phyloP scores from a whole-genome alignment of 2,329 filamentous ascomycete genomes.

The Claviceps humidiphila region DNA sequence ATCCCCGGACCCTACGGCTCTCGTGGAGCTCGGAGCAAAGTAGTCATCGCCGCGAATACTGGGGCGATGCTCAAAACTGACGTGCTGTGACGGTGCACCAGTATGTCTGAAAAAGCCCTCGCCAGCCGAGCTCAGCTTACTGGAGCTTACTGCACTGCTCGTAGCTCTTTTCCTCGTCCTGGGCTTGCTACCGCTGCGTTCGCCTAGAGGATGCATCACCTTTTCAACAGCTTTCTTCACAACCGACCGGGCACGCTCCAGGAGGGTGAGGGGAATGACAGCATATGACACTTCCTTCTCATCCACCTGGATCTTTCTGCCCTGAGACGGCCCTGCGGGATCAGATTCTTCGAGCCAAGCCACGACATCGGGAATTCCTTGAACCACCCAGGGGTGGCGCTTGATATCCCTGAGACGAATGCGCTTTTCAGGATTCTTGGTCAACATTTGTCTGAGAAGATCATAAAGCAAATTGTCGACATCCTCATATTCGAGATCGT shows the following conservation, averaged over 20 bases:
- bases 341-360: constrained; percentile 93
- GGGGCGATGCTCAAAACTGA: constrained; percentile 39
- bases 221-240: constrained; percentile 55
- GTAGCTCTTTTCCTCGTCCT: constrained; percentile 35
- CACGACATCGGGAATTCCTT: constrained; percentile 59
- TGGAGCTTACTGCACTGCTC: constrained; percentile 46
- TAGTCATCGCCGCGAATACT: constrained; percentile 42
- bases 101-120: constrained; percentile 34
- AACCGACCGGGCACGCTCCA: constrained; percentile 72
- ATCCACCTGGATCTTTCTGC: constrained; percentile 82
- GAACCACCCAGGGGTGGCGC: constrained; percentile 79
- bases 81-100: constrained; percentile 40
- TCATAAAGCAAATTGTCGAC: constrained; percentile 71
- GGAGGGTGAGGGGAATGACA: constrained; percentile 76
- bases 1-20: constrained; percentile 18
- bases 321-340: constrained; percentile 61
- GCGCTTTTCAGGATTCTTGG: constrained; percentile 77
- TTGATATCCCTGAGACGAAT: constrained; percentile 90
- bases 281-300: constrained; percentile 80
- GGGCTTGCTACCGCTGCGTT: constrained; percentile 41
- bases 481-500: constrained; percentile 72
- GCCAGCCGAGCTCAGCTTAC: constrained; percentile 31
- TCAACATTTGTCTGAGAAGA: constrained; percentile 64
- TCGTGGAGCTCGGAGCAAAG: constrained; percentile 26
- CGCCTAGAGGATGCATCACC: constrained; percentile 46